Conservation (phyloP, 2,329 filamentous ascomycete species). For the Diaporthe velutina region DNA sequence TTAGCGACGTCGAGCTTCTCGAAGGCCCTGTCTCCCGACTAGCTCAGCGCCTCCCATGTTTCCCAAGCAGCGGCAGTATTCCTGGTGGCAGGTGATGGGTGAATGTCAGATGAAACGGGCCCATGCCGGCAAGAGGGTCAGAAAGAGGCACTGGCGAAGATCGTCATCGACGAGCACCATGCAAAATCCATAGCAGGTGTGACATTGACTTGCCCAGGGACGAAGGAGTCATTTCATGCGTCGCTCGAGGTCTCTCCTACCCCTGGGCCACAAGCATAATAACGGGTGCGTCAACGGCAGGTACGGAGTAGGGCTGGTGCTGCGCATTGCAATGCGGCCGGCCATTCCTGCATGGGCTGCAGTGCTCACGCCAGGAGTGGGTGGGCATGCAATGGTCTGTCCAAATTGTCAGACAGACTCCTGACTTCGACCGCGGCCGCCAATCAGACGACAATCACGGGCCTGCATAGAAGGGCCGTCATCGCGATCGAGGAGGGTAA, state of each 20-base stretch:
- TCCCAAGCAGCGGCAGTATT: neutral
- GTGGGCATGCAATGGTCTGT: neutral
- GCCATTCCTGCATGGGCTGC: neutral
- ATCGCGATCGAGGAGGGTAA: constrained; percentile 5
- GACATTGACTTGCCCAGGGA: constrained; percentile 6
- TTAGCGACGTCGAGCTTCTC: neutral
- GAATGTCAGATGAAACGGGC: constrained; percentile 24
- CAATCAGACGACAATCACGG: constrained; percentile 13
- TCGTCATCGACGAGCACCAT: constrained; percentile 16
- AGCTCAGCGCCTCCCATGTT: constrained; percentile 4
- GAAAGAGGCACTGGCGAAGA: constrained; percentile 27
- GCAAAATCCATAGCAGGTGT: constrained; percentile 1
- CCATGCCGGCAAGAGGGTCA: constrained; percentile 4
- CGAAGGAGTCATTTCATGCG: constrained; percentile 19
- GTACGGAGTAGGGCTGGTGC: neutral
- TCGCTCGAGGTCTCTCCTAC: neutral
- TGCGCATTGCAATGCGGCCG: neutral
- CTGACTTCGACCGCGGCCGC: constrained; percentile 21
- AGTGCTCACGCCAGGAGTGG: neutral
- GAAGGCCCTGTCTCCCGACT: neutral
- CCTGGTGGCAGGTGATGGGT: constrained; percentile 19
- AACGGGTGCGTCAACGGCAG: neutral
- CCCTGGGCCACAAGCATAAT: constrained; percentile 24
- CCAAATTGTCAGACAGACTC: constrained; percentile 23
- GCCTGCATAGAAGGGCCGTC: neutral